A percentile compares a stretch with the other conserved stretches of the same genome.
phyloP scores from a whole-genome alignment of 257 asterid species.

The Misopates orontium region DNA sequence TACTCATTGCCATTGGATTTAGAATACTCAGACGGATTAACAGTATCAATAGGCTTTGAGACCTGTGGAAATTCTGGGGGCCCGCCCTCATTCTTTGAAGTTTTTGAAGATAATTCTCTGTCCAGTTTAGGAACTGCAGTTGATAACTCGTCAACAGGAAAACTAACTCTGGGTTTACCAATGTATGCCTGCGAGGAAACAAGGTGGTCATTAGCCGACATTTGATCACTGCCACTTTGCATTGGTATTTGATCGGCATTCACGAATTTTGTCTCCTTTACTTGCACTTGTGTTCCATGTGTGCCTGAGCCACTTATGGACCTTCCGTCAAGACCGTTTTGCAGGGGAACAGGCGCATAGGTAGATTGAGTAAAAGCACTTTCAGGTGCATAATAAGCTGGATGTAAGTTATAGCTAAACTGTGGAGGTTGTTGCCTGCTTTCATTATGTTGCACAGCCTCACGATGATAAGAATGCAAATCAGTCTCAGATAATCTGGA shows the following conservation, averaged over 20 bases:
- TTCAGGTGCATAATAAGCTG: conserved; percentile 41
- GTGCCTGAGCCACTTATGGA: conserved; percentile 27
- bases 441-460: conserved; percentile 32
- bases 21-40: conserved; percentile 35
- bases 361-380: conserved; percentile 39
- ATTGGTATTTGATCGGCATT: conserved; percentile 35
- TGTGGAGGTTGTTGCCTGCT: conserved; percentile 40
- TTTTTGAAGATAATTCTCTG: conserved; percentile 35
- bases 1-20: conserved; percentile 41
- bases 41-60: conserved; percentile 48
- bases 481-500: conserved; percentile 42
- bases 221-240: conserved; percentile 37
- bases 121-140: conserved; percentile 37
- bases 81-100: conserved; percentile 34
- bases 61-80: conserved; percentile 41
- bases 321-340: conserved; percentile 48
- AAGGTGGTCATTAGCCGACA: conserved; percentile 36
- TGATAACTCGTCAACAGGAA: conserved; percentile 44
- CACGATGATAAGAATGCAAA: conserved; percentile 19
- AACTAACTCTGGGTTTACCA: conserved; percentile 37
- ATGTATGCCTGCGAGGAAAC: conserved; percentile 32
- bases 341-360: conserved; percentile 37
- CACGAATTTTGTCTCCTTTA: conserved; percentile 40
- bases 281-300: conserved; percentile 33
- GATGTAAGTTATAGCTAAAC: conserved; percentile 33